Evolutionary conservation across 2,329 filamentous ascomycete genomes (phyloP), one percentile per base, ranked within the genome.

Genomic region (Trichoderma sp.): DNA sequence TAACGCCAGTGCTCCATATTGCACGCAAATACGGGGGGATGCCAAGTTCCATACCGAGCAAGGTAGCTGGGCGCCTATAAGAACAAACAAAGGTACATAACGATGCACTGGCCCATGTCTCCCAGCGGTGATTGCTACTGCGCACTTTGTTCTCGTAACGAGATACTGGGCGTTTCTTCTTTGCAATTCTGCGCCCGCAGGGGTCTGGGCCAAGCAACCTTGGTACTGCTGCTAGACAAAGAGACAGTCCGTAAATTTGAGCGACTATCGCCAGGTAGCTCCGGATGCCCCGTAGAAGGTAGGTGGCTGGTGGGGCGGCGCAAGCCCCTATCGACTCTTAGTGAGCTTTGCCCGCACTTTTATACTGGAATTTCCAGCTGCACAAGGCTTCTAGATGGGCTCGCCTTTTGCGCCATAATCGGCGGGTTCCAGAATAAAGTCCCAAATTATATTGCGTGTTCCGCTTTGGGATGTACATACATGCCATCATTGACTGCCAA

Each of bases 181-280:
- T 24, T n/a, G 35, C 68, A 29, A 71, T 63, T 71, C 68, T 71
- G 56, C 68, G 68, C 68, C 68, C 68, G 68, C 68, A 72, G 38
- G 38, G 33, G 56, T 69, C 63, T 45, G 35, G n/a, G 45, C 45
- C 21, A n/a, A 41, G 35, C 38, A 65, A 65, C 24, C 21, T 18
- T 27, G 24, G 59, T 27, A 16, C 27, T 18, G 16, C 38, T 18
- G 38, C 38, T 31, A 18, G 59, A 45, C 27, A 24, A 24, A 50
- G n/a, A 62, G 38, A 63, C 59, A 16, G 12, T 72, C 60, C 69
- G 60, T 56, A 64, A 72, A 71, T 63, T 72, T 53, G 38, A 64
- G 69, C 69, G n/a, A 64, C 35, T 38, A 53, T 72, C 60, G 18
- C n/a, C 69, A 64, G 50, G 69, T 72, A 64, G 69, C 69, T 72